Conservation (phyloP, 495 filamentous ascomycete genomes). For the Neurospora sp. region DNA sequence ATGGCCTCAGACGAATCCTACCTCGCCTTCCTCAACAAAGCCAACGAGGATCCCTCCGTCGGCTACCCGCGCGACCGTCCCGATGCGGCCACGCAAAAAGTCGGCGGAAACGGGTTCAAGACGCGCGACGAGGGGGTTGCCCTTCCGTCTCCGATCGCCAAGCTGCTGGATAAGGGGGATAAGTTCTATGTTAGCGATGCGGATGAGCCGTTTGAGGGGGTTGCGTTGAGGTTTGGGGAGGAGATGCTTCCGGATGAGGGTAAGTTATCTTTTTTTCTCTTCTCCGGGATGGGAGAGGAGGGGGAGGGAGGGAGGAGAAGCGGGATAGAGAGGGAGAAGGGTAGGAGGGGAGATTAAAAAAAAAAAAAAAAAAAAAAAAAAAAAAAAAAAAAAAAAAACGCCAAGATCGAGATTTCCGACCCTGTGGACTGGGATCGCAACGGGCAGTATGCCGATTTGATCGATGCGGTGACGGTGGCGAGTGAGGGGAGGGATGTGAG, state of each 20-base stretch:
- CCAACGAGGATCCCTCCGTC: conserved; percentile 56
- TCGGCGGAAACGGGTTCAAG: conserved; percentile 26
- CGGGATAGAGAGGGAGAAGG: background rate
- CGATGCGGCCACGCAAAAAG: background rate
- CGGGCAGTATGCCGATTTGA: conserved; percentile 47
- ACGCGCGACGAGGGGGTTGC: conserved; percentile 38
- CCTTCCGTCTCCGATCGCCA: conserved; percentile 48
- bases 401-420: conserved; percentile 42
- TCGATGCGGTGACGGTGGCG: conserved; percentile 48
- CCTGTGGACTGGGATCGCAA: conserved; percentile 51
- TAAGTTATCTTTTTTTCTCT: conserved; percentile 22
- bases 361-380: too few species aligned
- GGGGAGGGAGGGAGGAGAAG: background rate
- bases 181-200: conserved; percentile 67
- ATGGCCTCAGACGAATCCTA: conserved; percentile 79
- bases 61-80: conserved; percentile 16
- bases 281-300: background rate
- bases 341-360: too few species aligned
- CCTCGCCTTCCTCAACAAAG: conserved; percentile 72
- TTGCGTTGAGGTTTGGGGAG: conserved; percentile 54
- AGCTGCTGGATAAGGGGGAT: conserved; percentile 33
- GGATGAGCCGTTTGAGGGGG: conserved; percentile 75
- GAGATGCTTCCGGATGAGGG: conserved; percentile 50
- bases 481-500: conserved; percentile 52
- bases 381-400: conserved; percentile 1